Evolutionary conservation across 2,329 filamentous ascomycete genomes (phyloP), one percentile per base, ranked within the genome.

Genomic region (Tolypocladium ovalisporum): DNA sequence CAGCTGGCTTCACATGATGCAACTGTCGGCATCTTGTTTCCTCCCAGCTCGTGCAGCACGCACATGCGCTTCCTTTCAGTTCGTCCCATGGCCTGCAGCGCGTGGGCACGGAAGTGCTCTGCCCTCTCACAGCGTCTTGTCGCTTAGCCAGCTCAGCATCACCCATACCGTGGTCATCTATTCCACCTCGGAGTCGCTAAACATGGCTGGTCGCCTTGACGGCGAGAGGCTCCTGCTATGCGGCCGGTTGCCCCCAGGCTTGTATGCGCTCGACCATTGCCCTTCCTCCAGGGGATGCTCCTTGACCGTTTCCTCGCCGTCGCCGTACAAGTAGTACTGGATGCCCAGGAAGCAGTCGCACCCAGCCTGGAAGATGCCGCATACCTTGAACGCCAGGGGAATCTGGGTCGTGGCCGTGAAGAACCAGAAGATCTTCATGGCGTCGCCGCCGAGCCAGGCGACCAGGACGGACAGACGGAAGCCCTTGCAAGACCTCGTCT

Each of bases 361-460:
- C 27, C 75, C 76, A 24, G 88, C 87, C 76, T 94, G 89, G 72
- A 94, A 91, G 57, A 90, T 78, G 62, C 88, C 90, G 67, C 89
- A 93, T 24, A 90, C 73, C 75, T 93, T 93, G 73, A 94, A 95
- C 1, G 87, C 84, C 79, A 81, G 80, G 0, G 89, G 89, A 36
- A 94, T 89, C 65, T 80, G 77, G 4, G 82, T 82, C 1, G 79
- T 82, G 1, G 86, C 82, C 2, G 85, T 88, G 60, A 92, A 87
- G 75, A 93, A 94, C 84, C 84, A 87, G 66, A 90, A 88, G 80
- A 93, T 88, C 79, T 95, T 95, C 85, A 94, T 90, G 10, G 82
- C 78, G 71, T 95, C 89, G 60, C 89, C 89, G 3, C 87, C 74
- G 56, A 95, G 75, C 89, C 89, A 95, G 69, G 86, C 90, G 34